Percentiles rank a stretch among this genome's conserved stretches.
Conservation (phyloP, 345 rosid species). For the Odontarrhena argentea region DNA sequence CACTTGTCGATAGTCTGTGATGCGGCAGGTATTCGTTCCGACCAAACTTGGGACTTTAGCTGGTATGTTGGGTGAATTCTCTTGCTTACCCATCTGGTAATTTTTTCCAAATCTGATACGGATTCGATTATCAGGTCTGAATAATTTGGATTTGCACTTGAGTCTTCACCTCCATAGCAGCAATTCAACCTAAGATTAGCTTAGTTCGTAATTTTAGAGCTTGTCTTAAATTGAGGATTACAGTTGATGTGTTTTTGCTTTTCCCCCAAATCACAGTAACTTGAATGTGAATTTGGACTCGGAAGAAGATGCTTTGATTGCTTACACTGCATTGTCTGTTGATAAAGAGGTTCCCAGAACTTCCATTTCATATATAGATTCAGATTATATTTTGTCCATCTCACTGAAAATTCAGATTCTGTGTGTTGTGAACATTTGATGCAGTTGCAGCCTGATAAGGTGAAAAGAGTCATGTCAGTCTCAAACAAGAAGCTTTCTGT, state of each 20-base stretch:
- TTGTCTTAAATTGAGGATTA: slow-evolving; percentile 37
- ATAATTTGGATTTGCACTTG: too few species aligned
- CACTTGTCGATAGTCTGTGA: too few species aligned
- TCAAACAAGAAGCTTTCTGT: slow-evolving; percentile 71
- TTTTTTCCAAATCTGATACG: background rate
- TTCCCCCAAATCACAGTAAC: slow-evolving; percentile 48
- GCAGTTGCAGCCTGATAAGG: slow-evolving; percentile 98
- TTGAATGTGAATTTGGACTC: slow-evolving; percentile 80
- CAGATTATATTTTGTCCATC: background rate
- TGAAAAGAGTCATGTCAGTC: slow-evolving; percentile 66
- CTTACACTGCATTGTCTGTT: slow-evolving; percentile 64
- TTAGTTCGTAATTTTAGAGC: too few species aligned
- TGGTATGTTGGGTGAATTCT: slow-evolving; percentile 42
- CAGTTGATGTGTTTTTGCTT: too few species aligned
- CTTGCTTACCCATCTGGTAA: background rate
- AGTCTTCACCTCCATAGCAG: too few species aligned
- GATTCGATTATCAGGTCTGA: background rate
- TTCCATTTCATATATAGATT: background rate
- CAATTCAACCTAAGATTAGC: too few species aligned
- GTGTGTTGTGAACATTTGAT: slow-evolving; percentile 3
- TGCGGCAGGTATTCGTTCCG: slow-evolving; percentile 25
- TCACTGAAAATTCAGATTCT: background rate
- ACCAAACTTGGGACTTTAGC: slow-evolving; percentile 57
- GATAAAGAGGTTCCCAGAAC: slow-evolving; percentile 74
- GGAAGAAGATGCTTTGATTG: slow-evolving; percentile 75